Evolutionary conservation across 2,329 filamentous ascomycete species (phyloP), one percentile per base, ranked within the genome.

Genomic region (Microdochium trichocladiopsis): DNA sequence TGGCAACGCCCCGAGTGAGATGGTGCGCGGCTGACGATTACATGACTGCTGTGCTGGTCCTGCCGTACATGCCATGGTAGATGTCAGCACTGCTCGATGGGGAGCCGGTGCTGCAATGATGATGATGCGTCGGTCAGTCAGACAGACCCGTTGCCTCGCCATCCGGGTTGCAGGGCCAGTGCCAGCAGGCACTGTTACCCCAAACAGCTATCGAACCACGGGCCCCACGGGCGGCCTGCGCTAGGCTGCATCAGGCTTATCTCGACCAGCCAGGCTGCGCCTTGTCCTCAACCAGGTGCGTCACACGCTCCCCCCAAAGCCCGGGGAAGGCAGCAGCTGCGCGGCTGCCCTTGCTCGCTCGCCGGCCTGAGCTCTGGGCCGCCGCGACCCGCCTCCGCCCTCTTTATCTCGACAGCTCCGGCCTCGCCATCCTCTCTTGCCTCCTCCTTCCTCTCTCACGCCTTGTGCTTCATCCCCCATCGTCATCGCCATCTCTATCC

Each of bases 281-380:
- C 18, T 18, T 45, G 41, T 22, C 41, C 41, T 45, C 41, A 45
- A 23, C 22, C 41, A 45, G 41, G 61, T 64, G 62, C 62, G 62
- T 64, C 62, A 64, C 62, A 61, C 63, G 62, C 56, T 56, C 62
- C 48, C 50, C 58, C 58, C 55, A 52, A 53, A 51, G 55, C 61
- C 59, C 60, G 60, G 60, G 60, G 61, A 63, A 56, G 60, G 54
- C 54, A 52, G 52, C 52, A 52, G 45, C 41, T 47, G 22, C 16
- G 43, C 36, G 41, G 47, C 52, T 50, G 43, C 18, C 5, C 41
- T 21, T 16, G 6, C 12, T 16, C 16, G 14, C 14, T 9, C 41
- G 14, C 10, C 41, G 16, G 21, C 41, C 41, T 48, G 52, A 56
- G 57, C 56, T 57, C 36, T 51, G 53, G 47, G 51, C 54, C 47